Base-by-base conservation (phyloP, 306 rosid genomes). In the Quercus engelmannii region DNA sequence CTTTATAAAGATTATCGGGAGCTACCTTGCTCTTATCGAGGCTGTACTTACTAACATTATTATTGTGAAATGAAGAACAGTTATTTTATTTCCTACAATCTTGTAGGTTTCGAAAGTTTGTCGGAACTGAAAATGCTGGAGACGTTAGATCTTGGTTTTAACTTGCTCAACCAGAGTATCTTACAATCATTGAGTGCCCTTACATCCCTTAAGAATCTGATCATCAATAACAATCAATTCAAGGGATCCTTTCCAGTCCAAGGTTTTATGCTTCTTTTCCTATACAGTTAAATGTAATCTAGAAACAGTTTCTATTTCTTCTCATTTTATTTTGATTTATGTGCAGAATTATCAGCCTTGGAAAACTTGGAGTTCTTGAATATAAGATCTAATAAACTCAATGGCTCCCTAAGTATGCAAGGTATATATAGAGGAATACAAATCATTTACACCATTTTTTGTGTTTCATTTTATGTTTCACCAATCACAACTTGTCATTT, bases 311-410 rank as follows among this genome's bases (percentile, higher is more conserved):
- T 3, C 4, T 49, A 4, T 61, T 25, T 1, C 18, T 41, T 19
- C 8, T 4, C n/a, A 6, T 28, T 38, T 71, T 6, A 26, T 10
- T 46, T 31, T 20, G 4, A 11, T 58, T 20, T 30, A 18, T 68
- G 28, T 54, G 10, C 62, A 73, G 74, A 73, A 14, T 3, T 79
- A 55, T 68, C 74, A 13, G 51, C 19, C 63, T 54, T 80, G 8
- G 41, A 74, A 61, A 64, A 55, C 61, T 80, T 74, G 59, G 78
- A 74, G 55, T 54, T 11, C 10, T 64, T 80, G 69, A 78, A 80
- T 74, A 57, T 80, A 62, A 63, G 69, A 5, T 1, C 0, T 1
- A 55, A 65, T 55, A 0, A 0, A 7, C 18, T 61, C 30, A 5
- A 49, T 28, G 69, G 30, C 25, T 46, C 19, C 41, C 52, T 61